Evolutionary conservation across 2,329 filamentous ascomycete genomes (phyloP).

Genomic region (Myriangium duriaei): DNA sequence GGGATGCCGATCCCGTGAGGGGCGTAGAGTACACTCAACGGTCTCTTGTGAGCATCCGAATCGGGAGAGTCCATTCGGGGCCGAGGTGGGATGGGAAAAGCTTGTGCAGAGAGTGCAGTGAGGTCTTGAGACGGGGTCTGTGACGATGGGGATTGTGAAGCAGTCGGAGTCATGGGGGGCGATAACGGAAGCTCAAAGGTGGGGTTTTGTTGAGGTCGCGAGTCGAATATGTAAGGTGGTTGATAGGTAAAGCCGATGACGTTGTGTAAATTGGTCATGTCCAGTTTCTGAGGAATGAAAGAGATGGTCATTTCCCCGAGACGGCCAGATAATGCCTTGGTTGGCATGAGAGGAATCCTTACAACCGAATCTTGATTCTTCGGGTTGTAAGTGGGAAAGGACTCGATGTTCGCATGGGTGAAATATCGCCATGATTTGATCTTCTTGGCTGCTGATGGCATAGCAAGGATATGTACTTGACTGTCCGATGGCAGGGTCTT

Average conservation of each 20-base stretch:
- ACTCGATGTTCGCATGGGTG: conserved; percentile 34
- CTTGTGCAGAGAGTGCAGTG: neutral
- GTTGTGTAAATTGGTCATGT: conserved; percentile 49
- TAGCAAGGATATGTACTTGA: conserved; percentile 52
- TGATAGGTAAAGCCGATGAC: conserved; percentile 62
- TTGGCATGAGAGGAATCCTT: conserved; percentile 42
- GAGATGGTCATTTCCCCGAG: conserved; percentile 60
- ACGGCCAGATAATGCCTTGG: conserved; percentile 35
- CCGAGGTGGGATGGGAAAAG: neutral
- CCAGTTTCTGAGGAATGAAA: conserved; percentile 48
- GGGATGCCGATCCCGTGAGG: conserved; percentile 49
- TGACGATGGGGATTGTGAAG: no score
- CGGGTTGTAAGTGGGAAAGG: conserved; percentile 31
- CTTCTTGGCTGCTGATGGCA: conserved; percentile 49
- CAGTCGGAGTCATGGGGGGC: conserved; percentile 10
- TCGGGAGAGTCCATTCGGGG: neutral
- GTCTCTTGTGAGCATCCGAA: no score
- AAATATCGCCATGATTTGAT: conserved; percentile 61
- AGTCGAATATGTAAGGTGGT: conserved; percentile 36
- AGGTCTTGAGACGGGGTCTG: neutral
- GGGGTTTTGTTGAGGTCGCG: conserved; percentile 21
- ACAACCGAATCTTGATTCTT: conserved; percentile 29
- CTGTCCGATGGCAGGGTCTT: conserved; percentile 46
- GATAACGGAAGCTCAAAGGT: conserved; percentile 23
- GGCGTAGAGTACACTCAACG: conserved; percentile 46